Evolutionary conservation across 768 basidiomycete species (phyloP), one percentile per base, ranked within the genome.

Genomic region (Scleroderma citrinum): DNA sequence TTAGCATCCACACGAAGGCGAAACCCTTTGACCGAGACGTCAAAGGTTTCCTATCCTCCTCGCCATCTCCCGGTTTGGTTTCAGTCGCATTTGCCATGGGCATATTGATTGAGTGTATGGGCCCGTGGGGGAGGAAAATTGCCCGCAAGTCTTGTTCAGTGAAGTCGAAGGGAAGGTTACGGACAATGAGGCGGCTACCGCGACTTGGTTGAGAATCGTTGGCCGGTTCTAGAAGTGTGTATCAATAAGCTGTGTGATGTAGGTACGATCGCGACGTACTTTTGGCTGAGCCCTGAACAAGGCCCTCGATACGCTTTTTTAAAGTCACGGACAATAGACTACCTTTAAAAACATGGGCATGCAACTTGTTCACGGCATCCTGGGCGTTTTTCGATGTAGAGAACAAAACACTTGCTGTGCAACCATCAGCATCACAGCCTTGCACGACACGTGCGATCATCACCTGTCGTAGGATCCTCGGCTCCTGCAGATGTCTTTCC

Each of bases 1-100:
- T 82, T 55, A 92, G 66, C 80, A 91, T 92, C 91, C 92, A 95
- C 10, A 98, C 83, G 59, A 98, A 97, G 0, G 92, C 95, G 56
- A 95, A 98, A 0, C 94, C 92, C 56, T 85, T 84, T 37, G 78
- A 72, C 26, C 77, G 71, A 20, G 50, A 11, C 40, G 66, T 67
- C 35, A 50, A 14, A 32, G 42, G 21, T 24, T 29, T 36, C 7
- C 21, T 32, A 24, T 62, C 65, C n/a, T 59, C 60, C 6, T 64
- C 65, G 5, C 64, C 69, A 2, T 64, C 63, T 1, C 62, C 56
- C 41, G 64, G 57, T 52, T 65, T 51, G 45, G 54, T 45, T 48
- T 63, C 52, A 48, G 55, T 47, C 54, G 56, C 56, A 38, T 70
- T 65, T 16, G 68, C 67, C 19, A 70, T 67, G 0, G 92, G 94